A percentile compares a stretch with the other conserved stretches of the same genome.
Evolutionary conservation across 2,329 filamentous ascomycete genomes (phyloP).

Genomic region (Ophiostoma sp.): DNA sequence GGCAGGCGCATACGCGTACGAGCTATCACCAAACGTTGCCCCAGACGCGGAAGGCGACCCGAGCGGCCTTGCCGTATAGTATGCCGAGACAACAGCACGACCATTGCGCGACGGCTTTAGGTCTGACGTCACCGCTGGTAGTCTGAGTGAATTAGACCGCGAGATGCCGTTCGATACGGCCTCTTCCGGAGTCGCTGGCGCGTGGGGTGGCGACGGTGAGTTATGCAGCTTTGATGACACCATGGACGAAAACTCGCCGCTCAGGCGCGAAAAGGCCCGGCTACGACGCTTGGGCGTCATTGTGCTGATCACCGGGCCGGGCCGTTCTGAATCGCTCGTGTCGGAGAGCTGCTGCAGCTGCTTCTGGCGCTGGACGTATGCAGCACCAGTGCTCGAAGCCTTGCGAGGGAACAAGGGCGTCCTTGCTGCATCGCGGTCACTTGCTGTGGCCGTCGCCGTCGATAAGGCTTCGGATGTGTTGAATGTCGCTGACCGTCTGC

Average conservation of each 20-base stretch:
- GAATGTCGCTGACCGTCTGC: constrained; percentile 16
- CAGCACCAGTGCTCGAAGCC: constrained; percentile 43
- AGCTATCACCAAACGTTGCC: not conserved
- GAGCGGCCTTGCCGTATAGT: constrained; percentile 20
- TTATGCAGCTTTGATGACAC: constrained; percentile 16
- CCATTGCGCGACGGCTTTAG: constrained; percentile 6
- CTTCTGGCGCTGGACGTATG: constrained; percentile 41
- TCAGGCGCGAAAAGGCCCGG: constrained; percentile 16
- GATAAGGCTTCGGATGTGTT: constrained; percentile 20
- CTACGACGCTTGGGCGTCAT: constrained; percentile 16
- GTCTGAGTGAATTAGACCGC: not conserved
- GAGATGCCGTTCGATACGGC: not conserved
- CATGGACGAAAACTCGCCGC: constrained; percentile 19
- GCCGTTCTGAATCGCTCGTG: constrained; percentile 26
- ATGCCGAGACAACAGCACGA: constrained; percentile 20
- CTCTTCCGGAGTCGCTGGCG: not conserved
- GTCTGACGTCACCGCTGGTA: not conserved
- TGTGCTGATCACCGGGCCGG: not conserved
- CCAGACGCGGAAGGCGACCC: not conserved
- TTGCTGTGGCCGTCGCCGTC: not conserved
- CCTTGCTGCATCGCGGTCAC: constrained; percentile 20
- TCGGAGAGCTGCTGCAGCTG: constrained; percentile 29
- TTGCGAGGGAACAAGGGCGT: constrained; percentile 34
- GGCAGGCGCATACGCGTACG: not conserved
- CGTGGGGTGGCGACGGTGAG: constrained; percentile 16